A percentile compares a stretch with the other conserved stretches of the same genome.
Evolutionary conservation across 2,329 filamentous ascomycete species (phyloP).

Genomic region (Verticillium klebahnii): DNA sequence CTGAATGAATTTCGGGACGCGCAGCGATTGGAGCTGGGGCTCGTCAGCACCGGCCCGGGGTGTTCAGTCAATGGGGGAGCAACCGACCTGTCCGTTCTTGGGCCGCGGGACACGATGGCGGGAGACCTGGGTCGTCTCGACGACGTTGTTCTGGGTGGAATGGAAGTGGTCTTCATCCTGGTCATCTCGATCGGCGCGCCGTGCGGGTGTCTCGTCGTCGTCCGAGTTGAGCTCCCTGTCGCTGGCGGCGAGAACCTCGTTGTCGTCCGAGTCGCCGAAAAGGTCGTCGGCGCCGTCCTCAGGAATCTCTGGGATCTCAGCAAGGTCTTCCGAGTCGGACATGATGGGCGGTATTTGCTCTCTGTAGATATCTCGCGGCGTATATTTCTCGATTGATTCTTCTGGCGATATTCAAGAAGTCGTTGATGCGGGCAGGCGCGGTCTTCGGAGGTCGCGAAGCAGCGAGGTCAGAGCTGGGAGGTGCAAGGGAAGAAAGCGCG

Average conservation of each 20-base stretch:
- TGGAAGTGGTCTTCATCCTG: constrained; percentile 39
- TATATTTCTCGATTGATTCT: neutral
- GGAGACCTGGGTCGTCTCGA: constrained; percentile 61
- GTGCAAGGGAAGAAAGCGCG: constrained; percentile 1
- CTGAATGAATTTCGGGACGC: constrained; percentile 68
- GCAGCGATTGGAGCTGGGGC: constrained; percentile 61
- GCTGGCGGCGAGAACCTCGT: constrained; percentile 56
- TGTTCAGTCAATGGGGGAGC: neutral
- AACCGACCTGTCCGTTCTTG: constrained; percentile 43
- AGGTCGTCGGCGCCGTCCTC: constrained; percentile 57
- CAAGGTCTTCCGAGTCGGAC: constrained; percentile 53
- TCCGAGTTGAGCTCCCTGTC: constrained; percentile 58
- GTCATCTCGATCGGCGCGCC: constrained; percentile 22
- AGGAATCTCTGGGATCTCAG: constrained; percentile 41
- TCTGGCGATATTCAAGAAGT: neutral
- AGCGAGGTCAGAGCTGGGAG: neutral
- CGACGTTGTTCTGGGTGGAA: constrained; percentile 48
- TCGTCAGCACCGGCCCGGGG: neutral
- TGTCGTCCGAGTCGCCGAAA: constrained; percentile 57
- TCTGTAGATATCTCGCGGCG: neutral
- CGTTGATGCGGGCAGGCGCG: neutral
- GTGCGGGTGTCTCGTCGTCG: constrained; percentile 26
- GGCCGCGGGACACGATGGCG: constrained; percentile 68
- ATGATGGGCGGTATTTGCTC: constrained; percentile 24
- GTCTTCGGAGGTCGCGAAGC: neutral